Base-by-base conservation (phyloP, 352 stramenopile genomes). In the Globisporangium uncinulatum region DNA sequence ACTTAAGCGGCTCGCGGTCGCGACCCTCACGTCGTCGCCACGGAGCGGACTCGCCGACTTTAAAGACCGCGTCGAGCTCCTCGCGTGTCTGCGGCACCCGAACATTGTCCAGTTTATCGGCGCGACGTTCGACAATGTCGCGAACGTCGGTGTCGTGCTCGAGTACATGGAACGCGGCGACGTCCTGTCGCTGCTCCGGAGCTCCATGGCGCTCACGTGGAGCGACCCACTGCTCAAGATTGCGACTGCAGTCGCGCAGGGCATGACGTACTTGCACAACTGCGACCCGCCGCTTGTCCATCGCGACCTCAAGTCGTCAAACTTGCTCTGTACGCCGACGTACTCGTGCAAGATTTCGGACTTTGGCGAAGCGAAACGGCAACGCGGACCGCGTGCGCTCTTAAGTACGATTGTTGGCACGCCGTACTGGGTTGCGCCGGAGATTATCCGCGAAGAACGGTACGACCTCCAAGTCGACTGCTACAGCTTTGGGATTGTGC, bases 71-170 rank as follows among this genome's bases (percentile, higher is more conserved):
- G 88, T 95, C 50, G 80, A 87, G 56, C 73, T 95, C 34, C 92
- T 95, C 82, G 85, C 83, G 31, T 87, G 79, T 52, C 66, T 95
- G 47, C 73, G 86, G 7, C 86, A 95, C 56, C 86, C 86, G 36
- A 95, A 95, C 54, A 90, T 95, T 54, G 86, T 95, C 10, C 86
- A 95, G 61, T 92, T 95, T 44, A 95, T 95, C 39, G 86, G 86
- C 36, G 86, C 86, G 32, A 94, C 78, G 51, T 95, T 83, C 83
- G 82, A 95, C 56, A 94, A 94, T 54, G 84, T 74, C 31, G 91
- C 83, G 3, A 95, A 95, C 55, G 55, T 95, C 46, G 94, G 86
- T 37, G 92, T 95, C 50, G 78, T 95, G 29, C 92, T 95, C 79
- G 86, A 95, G 51, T 95, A 91, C 59, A 51, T 95, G n/a, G 86